Percentiles rank a stretch among this genome's conserved stretches.
phyloP scores from a whole-genome alignment of 805 yeast genomes.

The Starmerella khaoyaiensis region DNA sequence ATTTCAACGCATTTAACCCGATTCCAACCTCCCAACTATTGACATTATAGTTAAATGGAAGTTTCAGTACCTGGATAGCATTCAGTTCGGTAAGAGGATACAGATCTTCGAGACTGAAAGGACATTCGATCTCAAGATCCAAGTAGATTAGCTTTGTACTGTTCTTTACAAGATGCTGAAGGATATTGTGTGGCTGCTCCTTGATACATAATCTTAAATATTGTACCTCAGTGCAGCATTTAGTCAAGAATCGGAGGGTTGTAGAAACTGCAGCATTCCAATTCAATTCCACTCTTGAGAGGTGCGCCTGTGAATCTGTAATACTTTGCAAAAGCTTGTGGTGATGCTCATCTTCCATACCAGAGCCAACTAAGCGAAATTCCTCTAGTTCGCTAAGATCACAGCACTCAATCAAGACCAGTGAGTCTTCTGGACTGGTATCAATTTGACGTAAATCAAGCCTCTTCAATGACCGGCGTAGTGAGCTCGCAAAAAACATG shows the following conservation, averaged over 20 bases:
- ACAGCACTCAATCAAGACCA: conserved; percentile 2
- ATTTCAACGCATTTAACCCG: conserved; percentile 8
- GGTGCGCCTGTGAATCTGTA: conserved; percentile 6
- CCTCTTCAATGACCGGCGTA: not conserved
- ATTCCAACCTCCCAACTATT: conserved; percentile 17
- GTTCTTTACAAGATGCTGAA: conserved; percentile 1
- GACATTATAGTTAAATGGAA: conserved; percentile 17
- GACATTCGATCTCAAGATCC: conserved; percentile 9
- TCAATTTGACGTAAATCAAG: conserved; percentile 9
- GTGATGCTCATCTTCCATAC: conserved; percentile 8
- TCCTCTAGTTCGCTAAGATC: conserved; percentile 14
- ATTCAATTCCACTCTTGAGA: conserved; percentile 12
- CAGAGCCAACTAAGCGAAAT: conserved; percentile 14
- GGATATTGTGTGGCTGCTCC: conserved; percentile 6
- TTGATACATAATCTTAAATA: conserved; percentile 12
- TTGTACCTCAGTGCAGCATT: conserved; percentile 8
- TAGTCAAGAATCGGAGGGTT: conserved; percentile 3
- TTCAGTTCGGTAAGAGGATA: conserved; percentile 7
- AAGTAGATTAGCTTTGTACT: conserved; percentile 10
- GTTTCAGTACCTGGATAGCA: conserved; percentile 6
- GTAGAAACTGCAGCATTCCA: conserved; percentile 14
- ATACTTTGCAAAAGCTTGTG: conserved; percentile 11
- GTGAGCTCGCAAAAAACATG: conserved; percentile 6
- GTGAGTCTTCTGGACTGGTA: conserved; percentile 6
- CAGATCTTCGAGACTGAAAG: conserved; percentile 13